Base-by-base conservation (phyloP, 306 rosid genomes). In the Ammopiptanthus mongolicus region DNA sequence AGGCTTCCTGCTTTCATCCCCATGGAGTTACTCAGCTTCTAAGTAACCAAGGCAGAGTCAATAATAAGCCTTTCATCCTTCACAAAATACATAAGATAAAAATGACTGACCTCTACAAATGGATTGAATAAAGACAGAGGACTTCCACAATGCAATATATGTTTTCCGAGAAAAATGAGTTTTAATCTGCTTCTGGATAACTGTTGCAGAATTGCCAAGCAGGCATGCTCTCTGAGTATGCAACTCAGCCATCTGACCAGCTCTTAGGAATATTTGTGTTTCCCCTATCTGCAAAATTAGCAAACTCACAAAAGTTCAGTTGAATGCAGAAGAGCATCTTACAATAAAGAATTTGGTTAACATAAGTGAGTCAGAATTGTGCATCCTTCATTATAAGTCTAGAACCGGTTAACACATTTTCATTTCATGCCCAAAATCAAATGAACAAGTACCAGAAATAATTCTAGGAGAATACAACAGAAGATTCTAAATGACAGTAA, bases 211-310 rank as follows among this genome's bases (percentile, higher is more conserved):
- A n/a, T 65, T 61, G 66, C 68, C 81, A 69, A 86, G 84, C n/a
- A 83, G 56, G 39, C 65, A 64, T 76, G 87, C 79, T 80, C 95
- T 90, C 67, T 36, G 71, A 72, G 91, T 87, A 86, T 94, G 96
- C 74, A 94, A 83, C 81, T 90, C 91, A 62, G 96, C 94, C 98
- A 91, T 91, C 90, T 91, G 91, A 64, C 92, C 92, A 61, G 89
- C 98, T 84, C 93, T 88, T 52, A 94, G 78, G 82, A 94, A 94
- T 71, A 94, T 36, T 86, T 90, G 58, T 51, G 96, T 78, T 79
- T 88, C 78, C 69, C 98, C 98, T 51, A 94, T 86, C 98, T 91
- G 86, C 69, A 85, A 78, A 65, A 71, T 70, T 36, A 74, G 84
- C 62, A 79, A 31, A 31, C 65, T 60, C 19, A 82, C 33, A 74